Percentiles rank a stretch among this genome's conserved stretches.
Conservation (phyloP, 2,329 filamentous ascomycete species). For the Xylaria multiplex region DNA sequence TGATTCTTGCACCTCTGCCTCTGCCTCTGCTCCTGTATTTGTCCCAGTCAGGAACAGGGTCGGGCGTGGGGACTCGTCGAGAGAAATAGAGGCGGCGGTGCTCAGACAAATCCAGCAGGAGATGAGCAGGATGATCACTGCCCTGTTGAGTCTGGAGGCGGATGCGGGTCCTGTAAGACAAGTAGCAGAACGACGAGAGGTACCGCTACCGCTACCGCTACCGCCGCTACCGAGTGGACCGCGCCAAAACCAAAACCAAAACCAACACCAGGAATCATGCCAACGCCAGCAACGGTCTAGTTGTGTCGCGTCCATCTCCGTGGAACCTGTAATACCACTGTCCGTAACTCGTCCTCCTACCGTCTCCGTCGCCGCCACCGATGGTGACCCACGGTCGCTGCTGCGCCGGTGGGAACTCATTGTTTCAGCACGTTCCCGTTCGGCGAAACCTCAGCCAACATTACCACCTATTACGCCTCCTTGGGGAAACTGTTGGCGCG, state of each 20-base stretch:
- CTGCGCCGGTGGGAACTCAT: slow-evolving; percentile 24
- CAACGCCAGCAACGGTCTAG: slow-evolving; percentile 23
- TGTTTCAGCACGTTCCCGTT: slow-evolving; percentile 26
- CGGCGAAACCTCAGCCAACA: slow-evolving; percentile 30
- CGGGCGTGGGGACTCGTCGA: slow-evolving; percentile 41
- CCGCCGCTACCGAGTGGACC: background rate
- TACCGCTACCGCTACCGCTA: too few species aligned
- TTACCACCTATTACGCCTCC: slow-evolving; percentile 11
- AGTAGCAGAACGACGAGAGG: background rate
- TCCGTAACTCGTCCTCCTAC: too few species aligned
- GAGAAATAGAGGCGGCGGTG: slow-evolving; percentile 41
- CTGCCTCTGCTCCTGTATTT: slow-evolving; percentile 4
- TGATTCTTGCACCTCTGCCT: background rate
- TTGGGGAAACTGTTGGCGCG: background rate
- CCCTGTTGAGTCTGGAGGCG: slow-evolving; percentile 34
- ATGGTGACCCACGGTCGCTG: slow-evolving; percentile 16
- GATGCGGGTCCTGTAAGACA: slow-evolving; percentile 29
- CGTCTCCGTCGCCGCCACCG: slow-evolving; percentile 4
- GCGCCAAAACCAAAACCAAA: slow-evolving; percentile 4
- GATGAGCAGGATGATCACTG: slow-evolving; percentile 49
- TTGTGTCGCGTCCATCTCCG: slow-evolving; percentile 6
- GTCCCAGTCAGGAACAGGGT: slow-evolving; percentile 40
- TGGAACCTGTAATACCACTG: background rate
- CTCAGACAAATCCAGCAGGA: slow-evolving; percentile 45
- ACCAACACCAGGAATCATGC: background rate